Conservation (phyloP, 1,284 basidiomycete species). For the Ceratobasidium theobromae region DNA sequence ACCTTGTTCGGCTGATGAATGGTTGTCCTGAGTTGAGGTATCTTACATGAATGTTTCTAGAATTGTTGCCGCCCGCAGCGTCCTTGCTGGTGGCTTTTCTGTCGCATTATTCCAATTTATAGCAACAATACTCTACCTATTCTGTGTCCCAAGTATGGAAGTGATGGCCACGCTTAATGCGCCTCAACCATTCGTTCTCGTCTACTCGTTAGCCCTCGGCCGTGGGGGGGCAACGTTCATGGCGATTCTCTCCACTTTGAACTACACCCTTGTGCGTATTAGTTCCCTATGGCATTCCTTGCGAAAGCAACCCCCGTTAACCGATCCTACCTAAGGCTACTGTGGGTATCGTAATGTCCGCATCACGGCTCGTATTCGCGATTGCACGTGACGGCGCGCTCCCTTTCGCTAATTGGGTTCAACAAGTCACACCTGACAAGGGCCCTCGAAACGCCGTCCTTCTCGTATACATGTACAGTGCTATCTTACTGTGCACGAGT, state of each 20-base stretch:
- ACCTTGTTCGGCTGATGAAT: too few relatives aligned
- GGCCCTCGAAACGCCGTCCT: constrained; percentile 81
- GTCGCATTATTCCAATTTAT: constrained; percentile 74
- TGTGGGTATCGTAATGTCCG: constrained; percentile 77
- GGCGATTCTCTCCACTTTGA: background rate
- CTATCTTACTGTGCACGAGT: constrained; percentile 73
- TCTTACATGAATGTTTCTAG: too few relatives aligned
- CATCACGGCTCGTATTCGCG: constrained; percentile 81
- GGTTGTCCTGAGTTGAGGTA: too few relatives aligned
- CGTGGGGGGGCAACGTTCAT: constrained; percentile 68
- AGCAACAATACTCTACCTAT: constrained; percentile 78
- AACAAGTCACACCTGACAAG: constrained; percentile 63
- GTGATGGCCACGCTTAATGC: constrained; percentile 69
- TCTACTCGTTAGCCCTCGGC: constrained; percentile 79
- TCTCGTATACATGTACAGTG: constrained; percentile 75
- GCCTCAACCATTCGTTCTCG: constrained; percentile 84
- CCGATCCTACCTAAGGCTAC: constrained; percentile 58
- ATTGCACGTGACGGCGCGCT: constrained; percentile 86
- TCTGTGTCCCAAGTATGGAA: constrained; percentile 78
- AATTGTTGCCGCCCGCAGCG: constrained; percentile 74
- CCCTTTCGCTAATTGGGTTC: constrained; percentile 77
- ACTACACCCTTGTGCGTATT: background rate
- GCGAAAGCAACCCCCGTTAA: background rate
- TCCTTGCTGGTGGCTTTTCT: constrained; percentile 69
- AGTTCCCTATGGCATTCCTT: background rate